Base-by-base conservation (phyloP, 176 grass and related monocot species). In the Oryza glaberrima region DNA sequence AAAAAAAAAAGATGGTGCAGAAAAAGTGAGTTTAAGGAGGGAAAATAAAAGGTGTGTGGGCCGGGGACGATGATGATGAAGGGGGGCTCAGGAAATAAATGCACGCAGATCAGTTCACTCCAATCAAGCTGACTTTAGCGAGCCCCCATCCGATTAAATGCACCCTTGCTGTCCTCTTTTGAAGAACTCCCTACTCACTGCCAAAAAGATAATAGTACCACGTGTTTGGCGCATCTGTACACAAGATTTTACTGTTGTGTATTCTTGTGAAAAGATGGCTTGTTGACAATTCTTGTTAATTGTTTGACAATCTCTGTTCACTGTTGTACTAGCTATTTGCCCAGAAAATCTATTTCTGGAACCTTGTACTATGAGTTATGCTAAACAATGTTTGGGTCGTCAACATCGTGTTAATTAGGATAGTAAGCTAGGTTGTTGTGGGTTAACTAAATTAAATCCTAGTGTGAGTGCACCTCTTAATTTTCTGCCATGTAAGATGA, bases 61-160 rank as follows among this genome's bases (percentile, higher is more conserved):
- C 9, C 58, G 58, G 3, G 16, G 3, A 13, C 26, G 25, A 25
- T 46, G 36, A 25, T 46, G 36, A 60, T 4, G 36, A 35, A 35
- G 26, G 44, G 58, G 58, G 58, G 58, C 34, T 38, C 19, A 36
- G 40, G 56, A 86, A 63, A 87, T 82, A 82, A 88, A 88, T 88
- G 72, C 28, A 30, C 15, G 40, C 66, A 66, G 44, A 20, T 84
- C 34, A 30, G 35, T 90, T 86, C 82, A 80, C 72, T 90, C 82
- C 90, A 88, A 78, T 84, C 88, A 92, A 88, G 90, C 85, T 88
- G 88, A 86, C 88, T 90, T 86, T 84, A 66, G 72, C 77, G 23
- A 92, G 20, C 69, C 22, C 22, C 71, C 72, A 25, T 46, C 22
- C 73, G 73, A 91, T 90, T 96, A 77, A 93, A 93, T 96, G 91